Base-by-base conservation (phyloP, 2,329 filamentous ascomycete genomes). In the Trematosphaeria pertusa region DNA sequence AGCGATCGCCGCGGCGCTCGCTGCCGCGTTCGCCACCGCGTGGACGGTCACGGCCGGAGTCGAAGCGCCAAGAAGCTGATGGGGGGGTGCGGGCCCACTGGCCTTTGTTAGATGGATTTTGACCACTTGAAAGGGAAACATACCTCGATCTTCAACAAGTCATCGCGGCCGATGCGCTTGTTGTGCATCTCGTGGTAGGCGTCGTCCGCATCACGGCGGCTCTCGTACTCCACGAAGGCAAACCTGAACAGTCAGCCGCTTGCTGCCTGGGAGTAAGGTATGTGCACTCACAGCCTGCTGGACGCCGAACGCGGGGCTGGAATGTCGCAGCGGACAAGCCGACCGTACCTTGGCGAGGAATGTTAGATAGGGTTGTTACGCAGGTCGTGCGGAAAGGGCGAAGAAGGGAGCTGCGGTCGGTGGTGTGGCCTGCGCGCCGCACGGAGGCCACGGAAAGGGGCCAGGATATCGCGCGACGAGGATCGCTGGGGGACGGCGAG, bases 161-260 rank as follows among this genome's bases (percentile, higher is more conserved):
- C 94, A 70, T 99, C 94, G 54, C 93, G 88, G 37, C 91, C 92
- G 63, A 99, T 91, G 60, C 93, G 91, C 85, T 97, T 97, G 81
- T 97, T 97, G 73, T 99, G 94, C 94, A 99, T 99, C 79, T 99
- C 94, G 74, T 99, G 91, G 73, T 99, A 99, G 37, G 94, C 94
- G 78, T 99, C 94, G 74, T 99, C 94, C 56, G 94, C 92, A 81
- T 99, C 94, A 64, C 94, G 92, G 65, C 93, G 90, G 74, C 92
- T 95, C 80, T 99, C 94, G 75, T 99, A 99, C 78, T 99, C 94
- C 58, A 99, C 94, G 73, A 99, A 99, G 28, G 94, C 94, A 74
- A 99, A 99, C 61, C 94, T 86, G 56, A 20, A 42, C 40, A 31
- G 57, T 69, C 52, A 65, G 51, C 50, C 39, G 51, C 50, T 20